Percentiles rank a stretch among this genome's conserved stretches.
phyloP scores from a whole-genome alignment of 257 asterid species.

The Gynochthodes officinalis region DNA sequence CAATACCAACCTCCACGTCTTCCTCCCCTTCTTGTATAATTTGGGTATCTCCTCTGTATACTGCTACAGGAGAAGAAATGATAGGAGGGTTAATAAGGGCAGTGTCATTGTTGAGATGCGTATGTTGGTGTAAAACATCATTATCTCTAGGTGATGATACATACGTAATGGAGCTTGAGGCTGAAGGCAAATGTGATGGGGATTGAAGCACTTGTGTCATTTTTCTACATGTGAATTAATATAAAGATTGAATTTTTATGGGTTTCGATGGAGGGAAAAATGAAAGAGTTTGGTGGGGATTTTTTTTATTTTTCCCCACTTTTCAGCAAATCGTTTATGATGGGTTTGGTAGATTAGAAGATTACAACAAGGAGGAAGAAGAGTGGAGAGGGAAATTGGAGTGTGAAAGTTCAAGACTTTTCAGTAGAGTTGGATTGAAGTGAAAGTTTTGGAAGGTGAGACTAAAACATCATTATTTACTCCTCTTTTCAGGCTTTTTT shows the following conservation, averaged over 20 bases:
- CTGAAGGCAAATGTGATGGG: constrained; percentile 46
- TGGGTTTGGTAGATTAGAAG: constrained; percentile 28
- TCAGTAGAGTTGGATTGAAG: constrained; percentile 48
- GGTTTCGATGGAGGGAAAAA: constrained; percentile 19
- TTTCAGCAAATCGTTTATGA: constrained; percentile 16
- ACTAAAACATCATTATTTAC: constrained; percentile 42
- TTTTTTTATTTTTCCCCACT: constrained; percentile 12
- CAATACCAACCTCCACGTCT: constrained; percentile 10
- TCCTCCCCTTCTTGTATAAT: constrained; percentile 24
- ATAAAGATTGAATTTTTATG: constrained; percentile 13
- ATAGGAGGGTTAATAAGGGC: constrained; percentile 16
- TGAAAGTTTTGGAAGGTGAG: constrained; percentile 65
- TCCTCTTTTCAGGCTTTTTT: not conserved
- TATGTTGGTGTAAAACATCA: constrained; percentile 54
- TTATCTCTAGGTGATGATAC: constrained; percentile 28
- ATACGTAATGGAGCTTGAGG: constrained; percentile 49
- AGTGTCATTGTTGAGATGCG: constrained; percentile 9
- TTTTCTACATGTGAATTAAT: constrained; percentile 10
- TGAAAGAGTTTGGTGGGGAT: constrained; percentile 42
- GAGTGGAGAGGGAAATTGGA: not conserved
- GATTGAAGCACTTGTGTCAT: constrained; percentile 56
- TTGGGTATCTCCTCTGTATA: constrained; percentile 30
- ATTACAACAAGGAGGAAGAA: constrained; percentile 23
- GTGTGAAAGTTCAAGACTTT: constrained; percentile 13
- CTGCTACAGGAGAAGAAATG: constrained; percentile 25